Evolutionary conservation across 768 basidiomycete genomes (phyloP).

Genomic region (Phylloporus rhodoxanthus): DNA sequence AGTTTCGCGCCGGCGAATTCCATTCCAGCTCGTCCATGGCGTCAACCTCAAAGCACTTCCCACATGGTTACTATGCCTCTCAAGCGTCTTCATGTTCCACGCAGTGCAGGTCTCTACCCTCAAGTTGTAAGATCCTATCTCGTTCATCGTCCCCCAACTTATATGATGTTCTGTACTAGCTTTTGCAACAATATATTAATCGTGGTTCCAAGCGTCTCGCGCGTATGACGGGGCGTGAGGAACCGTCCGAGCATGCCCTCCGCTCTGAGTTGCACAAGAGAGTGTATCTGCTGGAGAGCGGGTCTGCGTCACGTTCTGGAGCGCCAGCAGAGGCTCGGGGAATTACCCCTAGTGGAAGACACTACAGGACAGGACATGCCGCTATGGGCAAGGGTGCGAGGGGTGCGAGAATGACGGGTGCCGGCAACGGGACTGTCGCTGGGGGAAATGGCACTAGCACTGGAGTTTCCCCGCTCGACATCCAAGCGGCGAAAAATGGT

Average conservation of each 20-base stretch:
- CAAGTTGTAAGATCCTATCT: constrained; percentile 34
- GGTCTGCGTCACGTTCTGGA: constrained; percentile 10
- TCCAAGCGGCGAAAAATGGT: constrained; percentile 31
- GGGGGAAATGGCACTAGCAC: constrained; percentile 15
- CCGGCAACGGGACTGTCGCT: constrained; percentile 7
- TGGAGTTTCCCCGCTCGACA: constrained; percentile 34
- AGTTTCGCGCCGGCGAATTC: constrained; percentile 33
- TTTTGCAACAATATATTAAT: constrained; percentile 67
- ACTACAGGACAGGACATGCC: constrained; percentile 7
- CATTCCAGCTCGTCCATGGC: constrained; percentile 16
- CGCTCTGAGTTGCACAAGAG: constrained; percentile 40
- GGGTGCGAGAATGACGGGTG: not conserved
- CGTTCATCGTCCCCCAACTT: not conserved
- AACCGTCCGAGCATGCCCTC: constrained; percentile 45
- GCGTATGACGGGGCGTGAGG: constrained; percentile 57
- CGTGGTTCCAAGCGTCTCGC: constrained; percentile 58
- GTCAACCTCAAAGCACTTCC: constrained; percentile 9
- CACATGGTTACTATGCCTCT: constrained; percentile 40
- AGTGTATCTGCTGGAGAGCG: constrained; percentile 33
- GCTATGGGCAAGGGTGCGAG: not conserved
- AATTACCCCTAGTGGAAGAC: constrained; percentile 6
- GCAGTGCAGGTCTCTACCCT: constrained; percentile 34
- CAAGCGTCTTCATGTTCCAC: constrained; percentile 30
- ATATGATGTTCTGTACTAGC: constrained; percentile 33
- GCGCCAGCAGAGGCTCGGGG: not conserved